Conservation (phyloP, 78 protist genomes). For the Chrysochromulina parva region DNA sequence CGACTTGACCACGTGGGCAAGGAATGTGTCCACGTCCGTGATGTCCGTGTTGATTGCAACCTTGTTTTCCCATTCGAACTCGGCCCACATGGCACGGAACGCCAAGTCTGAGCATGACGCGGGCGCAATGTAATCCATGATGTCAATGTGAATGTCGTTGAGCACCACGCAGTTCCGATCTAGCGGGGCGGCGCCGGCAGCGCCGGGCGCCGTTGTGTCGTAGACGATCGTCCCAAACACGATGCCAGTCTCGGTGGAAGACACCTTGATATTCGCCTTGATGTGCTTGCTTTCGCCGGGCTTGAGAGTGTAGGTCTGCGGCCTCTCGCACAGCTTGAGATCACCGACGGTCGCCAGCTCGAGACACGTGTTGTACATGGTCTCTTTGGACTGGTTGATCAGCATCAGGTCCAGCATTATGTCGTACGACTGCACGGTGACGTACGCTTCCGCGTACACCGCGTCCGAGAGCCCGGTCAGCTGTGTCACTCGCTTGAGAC, state of each 20-base stretch:
- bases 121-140: conserved; percentile 93
- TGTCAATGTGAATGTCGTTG: conserved; percentile 92
- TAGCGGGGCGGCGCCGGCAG: not conserved
- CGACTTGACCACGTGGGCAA: conserved; percentile 75
- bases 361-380: conserved; percentile 86
- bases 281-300: conserved; percentile 69
- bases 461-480: conserved; percentile 88
- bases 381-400: conserved; percentile 83
- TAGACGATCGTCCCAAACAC: conserved; percentile 91
- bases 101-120: conserved; percentile 73
- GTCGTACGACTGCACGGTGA: conserved; percentile 94
- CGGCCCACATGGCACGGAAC: conserved; percentile 95
- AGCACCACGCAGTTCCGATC: conserved; percentile 84
- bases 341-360: conserved; percentile 95
- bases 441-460: conserved; percentile 94
- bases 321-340: conserved; percentile 90
- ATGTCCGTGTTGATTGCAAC: conserved; percentile 65
- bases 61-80: conserved; percentile 98
- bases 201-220: conserved; percentile 65
- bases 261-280: conserved; percentile 84
- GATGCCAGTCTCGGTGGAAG: conserved; percentile 95
- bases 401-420: conserved; percentile 81
- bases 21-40: conserved; percentile 68
- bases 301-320: conserved; percentile 63
- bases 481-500: conserved; percentile 75